A percentile compares a stretch with the other conserved stretches of the same genome.
Evolutionary conservation across 1,284 basidiomycete species (phyloP).

Genomic region (Pseudozyma flocculosa): DNA sequence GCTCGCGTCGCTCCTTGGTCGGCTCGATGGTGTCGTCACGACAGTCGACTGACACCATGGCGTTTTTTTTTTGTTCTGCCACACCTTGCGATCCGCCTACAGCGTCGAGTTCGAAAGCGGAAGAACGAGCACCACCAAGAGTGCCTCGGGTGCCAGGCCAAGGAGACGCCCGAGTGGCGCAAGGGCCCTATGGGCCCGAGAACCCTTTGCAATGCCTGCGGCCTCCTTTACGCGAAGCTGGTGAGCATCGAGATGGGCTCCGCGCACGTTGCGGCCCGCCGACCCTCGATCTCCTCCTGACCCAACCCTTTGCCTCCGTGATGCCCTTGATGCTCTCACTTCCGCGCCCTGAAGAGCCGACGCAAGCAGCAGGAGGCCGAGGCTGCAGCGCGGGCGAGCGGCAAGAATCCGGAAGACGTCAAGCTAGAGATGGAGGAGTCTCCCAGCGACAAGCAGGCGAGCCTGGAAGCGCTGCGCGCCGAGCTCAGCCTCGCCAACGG

Average conservation of each 20-base stretch:
- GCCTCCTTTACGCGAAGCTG: constrained; percentile 51
- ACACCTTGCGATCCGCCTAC: too few relatives aligned
- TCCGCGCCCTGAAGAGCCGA: constrained; percentile 4
- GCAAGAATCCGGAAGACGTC: constrained; percentile 22
- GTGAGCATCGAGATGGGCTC: neutral
- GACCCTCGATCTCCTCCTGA: too few relatives aligned
- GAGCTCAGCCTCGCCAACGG: constrained; percentile 33
- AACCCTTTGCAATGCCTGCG: constrained; percentile 53
- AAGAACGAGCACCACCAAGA: constrained; percentile 40
- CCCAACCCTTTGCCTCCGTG: too few relatives aligned
- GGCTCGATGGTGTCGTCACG: too few relatives aligned
- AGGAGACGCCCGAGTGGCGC: constrained; percentile 54
- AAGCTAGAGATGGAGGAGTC: constrained; percentile 29
- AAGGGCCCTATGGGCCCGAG: constrained; percentile 54
- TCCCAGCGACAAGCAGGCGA: constrained; percentile 31
- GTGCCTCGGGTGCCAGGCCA: constrained; percentile 35
- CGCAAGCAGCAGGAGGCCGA: constrained; percentile 34
- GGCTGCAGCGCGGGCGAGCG: constrained; percentile 24
- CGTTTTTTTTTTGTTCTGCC: too few relatives aligned
- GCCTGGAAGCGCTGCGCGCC: constrained; percentile 28
- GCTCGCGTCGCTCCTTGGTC: neutral
- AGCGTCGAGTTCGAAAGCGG: constrained; percentile 29
- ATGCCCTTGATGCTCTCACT: too few relatives aligned
- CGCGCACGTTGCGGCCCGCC: too few relatives aligned
- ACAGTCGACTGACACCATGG: too few relatives aligned